Evolutionary conservation across 2,329 filamentous ascomycete species (phyloP), one percentile per base, ranked within the genome.

Genomic region (Botrytis cinerea): DNA sequence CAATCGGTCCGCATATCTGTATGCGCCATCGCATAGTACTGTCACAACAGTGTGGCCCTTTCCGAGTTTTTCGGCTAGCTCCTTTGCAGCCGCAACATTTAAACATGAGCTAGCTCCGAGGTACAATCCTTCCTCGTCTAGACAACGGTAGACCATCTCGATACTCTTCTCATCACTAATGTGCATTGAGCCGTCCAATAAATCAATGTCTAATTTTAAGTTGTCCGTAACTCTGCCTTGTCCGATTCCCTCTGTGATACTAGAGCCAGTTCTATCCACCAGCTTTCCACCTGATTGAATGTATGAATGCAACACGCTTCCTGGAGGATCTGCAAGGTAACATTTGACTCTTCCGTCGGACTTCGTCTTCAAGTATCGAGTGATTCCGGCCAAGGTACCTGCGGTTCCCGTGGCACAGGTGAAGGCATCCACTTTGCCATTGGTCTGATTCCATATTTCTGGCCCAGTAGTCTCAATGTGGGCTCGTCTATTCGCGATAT

Each of bases 201-300:
- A 86, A 75, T 87, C 91, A 73, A 99, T 88, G 80, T 99, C 96
- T 6, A 92, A 93, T 83, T 89, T 86, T 76, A 99, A 85, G 83
- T 99, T 99, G 81, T 97, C 93, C n/a, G 96, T 99, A 70, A 99
- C 89, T 70, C 96, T 92, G 54, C 96, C 96, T 85, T 98, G 96
- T 32, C 96, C 96, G 80, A 99, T 99, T 38, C 96, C 96, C 84
- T 99, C 96, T 4, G 96, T 99, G 84, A 99, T 98, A 80, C 92
- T 96, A 72, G 92, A 91, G 16, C 96, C 96, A 4, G 86, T 85
- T 69, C 96, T 88, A 81, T 98, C 95, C n/a, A 86, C 85, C 72
- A 98, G 86, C 81, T 92, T 92, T 57, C 95, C 95, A 20, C 94
- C 94, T 25, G 92, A 95, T 74, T 89, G 88, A 78, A 99, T 92